These are phyloP conservation scores for Penicillium sp. DNA, from an alignment of 2,329 filamentous ascomycete species.

Conservation along the genomic window DNA sequence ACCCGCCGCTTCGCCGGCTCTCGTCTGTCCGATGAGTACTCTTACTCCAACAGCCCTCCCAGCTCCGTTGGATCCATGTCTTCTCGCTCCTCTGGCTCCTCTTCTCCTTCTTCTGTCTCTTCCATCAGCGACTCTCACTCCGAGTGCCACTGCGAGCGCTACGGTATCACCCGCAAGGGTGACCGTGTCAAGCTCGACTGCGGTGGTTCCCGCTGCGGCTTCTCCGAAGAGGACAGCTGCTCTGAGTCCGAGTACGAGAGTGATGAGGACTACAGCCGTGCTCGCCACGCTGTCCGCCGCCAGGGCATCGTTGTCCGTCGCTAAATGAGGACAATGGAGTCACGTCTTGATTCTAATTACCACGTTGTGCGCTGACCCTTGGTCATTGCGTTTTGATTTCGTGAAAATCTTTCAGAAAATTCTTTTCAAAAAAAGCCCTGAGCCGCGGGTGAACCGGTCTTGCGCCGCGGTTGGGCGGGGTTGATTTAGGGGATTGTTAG, in stretches of 20 bases:
- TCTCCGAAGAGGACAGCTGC: conserved; percentile 7
- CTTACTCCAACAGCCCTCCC: conserved; percentile 74
- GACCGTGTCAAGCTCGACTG: conserved; percentile 96
- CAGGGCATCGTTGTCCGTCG: conserved; percentile 43
- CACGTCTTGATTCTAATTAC: neutral
- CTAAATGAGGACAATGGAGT: conserved; percentile 21
- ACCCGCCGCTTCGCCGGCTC: conserved; percentile 72
- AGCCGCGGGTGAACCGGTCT: conserved; percentile 22
- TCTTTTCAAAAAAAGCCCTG: conserved; percentile 15
- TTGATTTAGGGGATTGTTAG: conserved; percentile 8
- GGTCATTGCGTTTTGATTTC: conserved; percentile 17
- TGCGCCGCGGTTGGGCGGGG: conserved; percentile 18
- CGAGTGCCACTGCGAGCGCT: conserved; percentile 90
- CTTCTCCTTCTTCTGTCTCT: conserved; percentile 58
- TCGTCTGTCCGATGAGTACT: conserved; percentile 69
- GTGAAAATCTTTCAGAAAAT: conserved; percentile 10
- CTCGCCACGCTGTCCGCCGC: conserved; percentile 35
- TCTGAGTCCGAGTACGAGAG: conserved; percentile 26
- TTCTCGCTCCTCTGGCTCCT: conserved; percentile 67
- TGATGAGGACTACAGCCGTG: conserved; percentile 42
- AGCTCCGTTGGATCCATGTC: conserved; percentile 67
- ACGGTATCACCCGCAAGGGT: conserved; percentile 90
- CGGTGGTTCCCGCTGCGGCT: conserved; percentile 80
- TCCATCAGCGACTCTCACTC: conserved; percentile 64
- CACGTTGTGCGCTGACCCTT: neutral